Percentiles rank a stretch among this genome's conserved stretches.
Evolutionary conservation across 805 yeast species (phyloP).

Genomic region (Starmerella lactis-condensi): DNA sequence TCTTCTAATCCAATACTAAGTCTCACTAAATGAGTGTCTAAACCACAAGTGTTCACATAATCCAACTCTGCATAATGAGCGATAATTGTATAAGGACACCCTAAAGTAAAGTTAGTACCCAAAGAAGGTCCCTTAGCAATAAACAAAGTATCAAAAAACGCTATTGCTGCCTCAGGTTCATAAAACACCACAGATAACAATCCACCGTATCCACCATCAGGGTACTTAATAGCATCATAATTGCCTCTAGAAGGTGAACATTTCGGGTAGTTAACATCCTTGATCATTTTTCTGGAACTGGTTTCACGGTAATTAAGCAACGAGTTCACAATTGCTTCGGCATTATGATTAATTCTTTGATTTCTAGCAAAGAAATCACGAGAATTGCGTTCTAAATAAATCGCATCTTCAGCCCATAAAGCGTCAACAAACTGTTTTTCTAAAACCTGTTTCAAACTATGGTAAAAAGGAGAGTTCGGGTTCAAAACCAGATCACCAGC

Average conservation of each 20-base stretch:
- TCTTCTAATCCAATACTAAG: conserved; percentile 77
- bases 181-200: conserved; percentile 56
- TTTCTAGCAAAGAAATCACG: conserved; percentile 64
- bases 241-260: conserved; percentile 33
- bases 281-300: conserved; percentile 29
- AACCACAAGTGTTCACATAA: conserved; percentile 64
- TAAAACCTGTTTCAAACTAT: conserved; percentile 30
- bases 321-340: conserved; percentile 24
- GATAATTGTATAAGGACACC: conserved; percentile 74
- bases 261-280: conserved; percentile 55
- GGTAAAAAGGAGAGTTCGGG: conserved; percentile 37
- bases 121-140: conserved; percentile 78
- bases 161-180: conserved; percentile 42
- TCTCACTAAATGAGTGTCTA: conserved; percentile 58
- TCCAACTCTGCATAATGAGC: conserved; percentile 74
- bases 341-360: conserved; percentile 24
- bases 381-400: conserved; percentile 78
- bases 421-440: conserved; percentile 49
- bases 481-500: conserved; percentile 78
- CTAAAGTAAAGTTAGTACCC: conserved; percentile 76
- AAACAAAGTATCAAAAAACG: conserved; percentile 52
- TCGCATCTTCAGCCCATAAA: conserved; percentile 88
- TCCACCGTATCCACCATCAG: conserved; percentile 77
- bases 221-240: conserved; percentile 54
- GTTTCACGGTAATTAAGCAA: conserved; percentile 10